phyloP scores from a whole-genome alignment of 2,329 filamentous ascomycete genomes.

The Trichoderma arundinaceum region DNA sequence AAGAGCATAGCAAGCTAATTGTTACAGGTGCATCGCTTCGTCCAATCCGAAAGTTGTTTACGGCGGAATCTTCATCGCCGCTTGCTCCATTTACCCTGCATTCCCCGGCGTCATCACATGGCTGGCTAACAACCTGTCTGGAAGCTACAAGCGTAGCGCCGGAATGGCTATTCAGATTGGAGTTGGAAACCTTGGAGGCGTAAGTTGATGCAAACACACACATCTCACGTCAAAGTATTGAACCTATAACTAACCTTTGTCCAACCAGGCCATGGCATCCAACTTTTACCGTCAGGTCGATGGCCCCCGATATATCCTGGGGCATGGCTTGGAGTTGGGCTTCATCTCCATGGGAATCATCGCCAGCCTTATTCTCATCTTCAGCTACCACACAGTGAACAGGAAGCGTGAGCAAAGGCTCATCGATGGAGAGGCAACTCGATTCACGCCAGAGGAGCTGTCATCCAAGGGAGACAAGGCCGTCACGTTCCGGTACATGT shows the following conservation, averaged over 20 bases:
- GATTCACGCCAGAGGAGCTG: conserved; percentile 54
- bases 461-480: conserved; percentile 66
- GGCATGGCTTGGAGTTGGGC: conserved; percentile 56
- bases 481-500: conserved; percentile 67
- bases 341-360: conserved; percentile 55
- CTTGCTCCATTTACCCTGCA: conserved; percentile 79
- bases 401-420: conserved; percentile 58
- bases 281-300: conserved; percentile 70
- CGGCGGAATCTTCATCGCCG: conserved; percentile 75
- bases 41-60: conserved; percentile 67
- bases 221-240: background rate
- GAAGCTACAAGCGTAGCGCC: conserved; percentile 65
- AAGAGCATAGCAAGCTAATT: background rate
- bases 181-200: conserved; percentile 62
- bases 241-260: background rate
- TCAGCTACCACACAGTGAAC: conserved; percentile 64
- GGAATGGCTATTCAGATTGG: conserved; percentile 71
- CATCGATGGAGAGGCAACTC: conserved; percentile 48
- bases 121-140: conserved; percentile 78
- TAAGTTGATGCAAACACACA: conserved; percentile 39
- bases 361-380: conserved; percentile 50
- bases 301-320: conserved; percentile 55
- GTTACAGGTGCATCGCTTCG: conserved; percentile 63
- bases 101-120: conserved; percentile 81
- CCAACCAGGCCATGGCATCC: conserved; percentile 65